Base-by-base conservation (phyloP, 306 rosid genomes). In the Cicer yamashitae region DNA sequence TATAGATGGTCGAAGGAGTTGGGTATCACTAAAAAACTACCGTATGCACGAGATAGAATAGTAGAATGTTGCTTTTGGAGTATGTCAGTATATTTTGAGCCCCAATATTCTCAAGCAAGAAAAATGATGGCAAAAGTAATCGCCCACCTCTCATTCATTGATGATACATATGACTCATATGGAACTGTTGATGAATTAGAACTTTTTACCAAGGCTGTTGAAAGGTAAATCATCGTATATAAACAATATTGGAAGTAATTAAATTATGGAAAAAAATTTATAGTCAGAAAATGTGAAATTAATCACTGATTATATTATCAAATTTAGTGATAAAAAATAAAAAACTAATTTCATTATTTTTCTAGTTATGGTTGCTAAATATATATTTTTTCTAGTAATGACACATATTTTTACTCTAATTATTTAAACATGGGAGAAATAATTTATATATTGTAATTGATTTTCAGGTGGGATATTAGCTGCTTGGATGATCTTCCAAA, bases 61-160 rank as follows among this genome's bases (percentile, higher is more conserved):
- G 71, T 14, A 7, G 85, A 77, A 64, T 22, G 73, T n/a, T 71
- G 56, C 37, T 40, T 51, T 54, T 79, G 77, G 82, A 12, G 17
- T 11, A 3, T 79, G 30, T 10, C 1, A 1, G 41, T 61, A 14
- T 78, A 70, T 14, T 78, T 40, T 63, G 73, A 71, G 66, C 73
- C 77, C 0, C 60, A 71, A 12, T 79, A 71, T 52, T 63, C 77
- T 20, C 52, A 47, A 11, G 86, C 82, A 45, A 46, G 84, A 47
- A 64, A 38, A 39, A 18, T 75, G 12, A 39, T 64, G 15, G 5
- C 10, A 7, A 64, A 75, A 75, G 6, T 65, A 40, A 18, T 12
- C 1, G 4, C 15, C 45, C 12, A 13, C 1, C 0, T 64, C 12
- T 5, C 79, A 12, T n/a, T 51, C 12, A 10, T 51, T 64, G 79